A percentile compares a stretch with the other conserved stretches of the same genome.
These are phyloP conservation scores for Gleditsia sinensis DNA, from an alignment of 306 rosid genomes.

Conservation along the genomic window DNA sequence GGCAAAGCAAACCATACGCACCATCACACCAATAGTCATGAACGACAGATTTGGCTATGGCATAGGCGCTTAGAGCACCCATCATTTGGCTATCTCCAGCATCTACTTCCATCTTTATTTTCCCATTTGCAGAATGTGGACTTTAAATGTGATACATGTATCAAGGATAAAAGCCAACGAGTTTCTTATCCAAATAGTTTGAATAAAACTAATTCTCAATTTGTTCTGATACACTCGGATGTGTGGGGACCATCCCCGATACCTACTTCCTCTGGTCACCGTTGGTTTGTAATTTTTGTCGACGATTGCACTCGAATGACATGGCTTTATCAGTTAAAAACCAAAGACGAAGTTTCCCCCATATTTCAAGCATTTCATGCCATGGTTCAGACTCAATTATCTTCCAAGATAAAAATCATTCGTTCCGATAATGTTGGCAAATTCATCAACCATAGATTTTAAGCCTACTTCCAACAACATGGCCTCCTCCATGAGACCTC, in stretches of 20 bases:
- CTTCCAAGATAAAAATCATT: background rate
- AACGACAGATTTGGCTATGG: background rate
- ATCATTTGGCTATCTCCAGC: background rate
- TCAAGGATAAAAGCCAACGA: background rate
- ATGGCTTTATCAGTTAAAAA: background rate
- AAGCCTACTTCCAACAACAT: background rate
- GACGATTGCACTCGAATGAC: too few relatives aligned
- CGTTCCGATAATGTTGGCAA: constrained; percentile 23
- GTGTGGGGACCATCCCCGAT: constrained; percentile 2
- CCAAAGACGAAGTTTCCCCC: background rate
- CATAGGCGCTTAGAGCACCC: background rate
- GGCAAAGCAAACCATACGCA: background rate
- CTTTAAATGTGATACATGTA: background rate
- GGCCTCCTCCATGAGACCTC: constrained; percentile 32
- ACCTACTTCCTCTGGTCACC: background rate
- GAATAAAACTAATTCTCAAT: background rate
- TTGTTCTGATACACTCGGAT: constrained; percentile 6
- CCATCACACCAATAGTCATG: background rate
- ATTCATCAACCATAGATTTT: background rate
- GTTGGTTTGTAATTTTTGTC: constrained; percentile 20
- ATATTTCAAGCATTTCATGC: background rate
- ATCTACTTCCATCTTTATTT: background rate
- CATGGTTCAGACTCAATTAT: constrained; percentile 30
- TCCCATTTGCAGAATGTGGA: background rate
- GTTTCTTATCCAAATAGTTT: background rate